These are phyloP conservation scores for Hypoxylon rickii DNA, from an alignment of 495 filamentous ascomycete species.

Conservation along the genomic window DNA sequence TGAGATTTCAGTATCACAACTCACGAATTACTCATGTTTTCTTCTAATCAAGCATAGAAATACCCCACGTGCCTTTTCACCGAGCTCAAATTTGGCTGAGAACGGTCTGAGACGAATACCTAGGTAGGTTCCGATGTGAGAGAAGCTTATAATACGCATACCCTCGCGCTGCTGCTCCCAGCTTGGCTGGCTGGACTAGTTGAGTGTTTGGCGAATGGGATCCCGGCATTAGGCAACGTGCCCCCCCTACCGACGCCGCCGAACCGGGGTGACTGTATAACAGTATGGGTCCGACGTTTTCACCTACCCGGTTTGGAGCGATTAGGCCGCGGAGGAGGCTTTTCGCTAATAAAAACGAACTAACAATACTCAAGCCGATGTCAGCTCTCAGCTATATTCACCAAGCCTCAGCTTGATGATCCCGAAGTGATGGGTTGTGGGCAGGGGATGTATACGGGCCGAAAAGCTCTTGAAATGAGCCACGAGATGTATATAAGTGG, in stretches of 20 bases:
- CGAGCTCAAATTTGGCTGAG: constrained; percentile 3
- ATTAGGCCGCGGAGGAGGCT: too few relatives aligned
- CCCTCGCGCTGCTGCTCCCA: constrained; percentile 10
- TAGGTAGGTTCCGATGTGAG: not conserved
- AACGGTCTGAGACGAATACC: not conserved
- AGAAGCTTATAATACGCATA: too few relatives aligned
- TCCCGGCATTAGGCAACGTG: constrained; percentile 16
- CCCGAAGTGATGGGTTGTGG: constrained; percentile 10
- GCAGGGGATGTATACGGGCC: not conserved
- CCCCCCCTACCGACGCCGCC: not conserved
- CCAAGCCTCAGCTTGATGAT: not conserved
- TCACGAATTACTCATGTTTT: too few relatives aligned
- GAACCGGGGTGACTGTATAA: constrained; percentile 3
- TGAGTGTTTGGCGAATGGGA: constrained; percentile 18
- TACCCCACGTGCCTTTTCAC: constrained; percentile 13
- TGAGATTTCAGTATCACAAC: too few relatives aligned
- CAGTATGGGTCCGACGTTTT: not conserved
- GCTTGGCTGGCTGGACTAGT: not conserved
- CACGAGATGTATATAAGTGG: constrained; percentile 2
- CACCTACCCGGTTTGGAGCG: constrained; percentile 18
- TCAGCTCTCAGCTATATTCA: not conserved
- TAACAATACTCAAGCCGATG: not conserved
- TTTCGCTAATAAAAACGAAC: not conserved
- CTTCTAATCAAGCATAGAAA: constrained; percentile 1
- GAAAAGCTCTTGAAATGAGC: constrained; percentile 1